A percentile compares a stretch with the other conserved stretches of the same genome.
phyloP scores from a whole-genome alignment of 495 filamentous ascomycete genomes.

The Pyrenopolyporus hunteri region DNA sequence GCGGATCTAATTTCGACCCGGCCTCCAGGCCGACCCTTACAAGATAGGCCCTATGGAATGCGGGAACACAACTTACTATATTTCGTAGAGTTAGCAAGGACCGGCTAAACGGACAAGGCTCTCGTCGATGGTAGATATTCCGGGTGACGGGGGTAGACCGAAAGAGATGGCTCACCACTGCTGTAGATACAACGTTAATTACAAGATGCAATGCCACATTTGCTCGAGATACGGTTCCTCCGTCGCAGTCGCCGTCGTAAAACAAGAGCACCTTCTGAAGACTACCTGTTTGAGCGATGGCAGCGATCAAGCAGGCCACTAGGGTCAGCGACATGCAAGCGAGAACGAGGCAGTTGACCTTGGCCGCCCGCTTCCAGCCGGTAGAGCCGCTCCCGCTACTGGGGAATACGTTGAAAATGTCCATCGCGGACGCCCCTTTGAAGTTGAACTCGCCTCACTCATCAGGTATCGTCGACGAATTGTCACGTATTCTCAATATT shows the following conservation, averaged over 20 bases:
- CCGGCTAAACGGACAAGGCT: not conserved
- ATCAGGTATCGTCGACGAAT: not conserved
- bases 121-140: too few relatives aligned
- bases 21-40: too few relatives aligned
- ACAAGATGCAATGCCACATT: slow-evolving; percentile 33
- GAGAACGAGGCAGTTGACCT: slow-evolving; percentile 31
- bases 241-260: slow-evolving; percentile 22
- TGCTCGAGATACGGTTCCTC: slow-evolving; percentile 11
- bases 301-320: slow-evolving; percentile 13
- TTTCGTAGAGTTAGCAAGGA: slow-evolving; percentile 3
- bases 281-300: slow-evolving; percentile 5
- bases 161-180: slow-evolving; percentile 30
- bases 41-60: not conserved
- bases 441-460: not conserved
- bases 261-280: slow-evolving; percentile 21
- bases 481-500: not conserved
- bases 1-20: not conserved
- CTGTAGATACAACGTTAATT: slow-evolving; percentile 34
- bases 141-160: not conserved
- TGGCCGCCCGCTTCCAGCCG: slow-evolving; percentile 36
- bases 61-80: not conserved
- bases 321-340: slow-evolving; percentile 23
- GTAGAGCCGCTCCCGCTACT: not conserved
- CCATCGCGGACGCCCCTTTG: slow-evolving; percentile 10
- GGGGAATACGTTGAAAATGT: slow-evolving; percentile 10